Evolutionary conservation across 2,329 filamentous ascomycete genomes (phyloP).

Genomic region (Verticillium tricorpus): DNA sequence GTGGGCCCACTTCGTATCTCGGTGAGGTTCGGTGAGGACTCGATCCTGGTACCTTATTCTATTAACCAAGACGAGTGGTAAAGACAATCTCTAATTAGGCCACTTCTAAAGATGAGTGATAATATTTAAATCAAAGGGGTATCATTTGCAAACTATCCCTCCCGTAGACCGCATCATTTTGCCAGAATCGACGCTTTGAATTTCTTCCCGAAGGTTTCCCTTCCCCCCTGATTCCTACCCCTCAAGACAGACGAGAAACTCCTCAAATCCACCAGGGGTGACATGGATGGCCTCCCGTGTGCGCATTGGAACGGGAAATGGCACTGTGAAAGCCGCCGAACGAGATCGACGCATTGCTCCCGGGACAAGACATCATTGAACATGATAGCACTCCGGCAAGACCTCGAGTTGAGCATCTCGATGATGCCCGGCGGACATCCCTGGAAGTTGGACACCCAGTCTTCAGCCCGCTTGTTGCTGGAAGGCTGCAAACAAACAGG

Average conservation of each 20-base stretch:
- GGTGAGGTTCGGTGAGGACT: neutral
- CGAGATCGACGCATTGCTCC: conserved; percentile 53
- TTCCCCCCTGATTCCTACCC: neutral
- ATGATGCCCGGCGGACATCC: conserved; percentile 71
- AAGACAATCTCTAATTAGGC: neutral
- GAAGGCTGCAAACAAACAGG: neutral
- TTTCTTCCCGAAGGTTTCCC: conserved; percentile 6
- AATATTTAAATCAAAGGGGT: neutral
- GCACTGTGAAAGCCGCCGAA: conserved; percentile 55
- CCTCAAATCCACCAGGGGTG: conserved; percentile 53
- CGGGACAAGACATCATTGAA: conserved; percentile 68
- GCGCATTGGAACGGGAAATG: conserved; percentile 79
- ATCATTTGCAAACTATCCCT: neutral
- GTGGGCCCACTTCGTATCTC: neutral
- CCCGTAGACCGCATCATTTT: neutral
- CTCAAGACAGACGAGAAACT: neutral
- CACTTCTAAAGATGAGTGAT: neutral
- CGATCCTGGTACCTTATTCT: neutral
- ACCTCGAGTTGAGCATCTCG: conserved; percentile 70
- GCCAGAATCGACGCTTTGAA: conserved; percentile 5
- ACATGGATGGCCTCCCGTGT: conserved; percentile 67
- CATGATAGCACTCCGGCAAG: conserved; percentile 79
- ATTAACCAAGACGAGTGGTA: neutral
- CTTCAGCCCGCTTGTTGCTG: conserved; percentile 3
- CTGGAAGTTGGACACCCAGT: conserved; percentile 60